Evolutionary conservation across 169 alveolate genomes (phyloP), one percentile per base, ranked within the genome.

Genomic region (Plasmodium sp.): DNA sequence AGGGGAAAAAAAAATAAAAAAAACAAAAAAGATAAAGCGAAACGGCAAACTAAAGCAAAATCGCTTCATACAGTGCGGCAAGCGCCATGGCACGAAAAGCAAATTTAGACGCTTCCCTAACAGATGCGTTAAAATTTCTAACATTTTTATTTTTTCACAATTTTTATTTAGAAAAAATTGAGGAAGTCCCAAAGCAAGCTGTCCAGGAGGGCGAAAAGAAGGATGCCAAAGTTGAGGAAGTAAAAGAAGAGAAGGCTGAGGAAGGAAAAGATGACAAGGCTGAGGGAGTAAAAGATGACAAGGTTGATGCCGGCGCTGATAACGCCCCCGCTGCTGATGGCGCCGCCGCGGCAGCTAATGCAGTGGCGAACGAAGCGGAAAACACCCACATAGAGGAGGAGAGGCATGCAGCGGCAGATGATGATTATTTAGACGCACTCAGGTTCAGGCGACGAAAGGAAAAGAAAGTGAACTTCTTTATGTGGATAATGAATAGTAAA

Each of bases 401-500:
- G 14, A 41, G 41, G 39, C 62, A 58, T 58, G 72, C 27, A 33
- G 34, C 34, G 6, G 73, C 36, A 22, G 75, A 43, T 7, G 67
- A 84, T n/a, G 74, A 27, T 34, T 18, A 83, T 83, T 54, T 56
- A 75, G 86, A 79, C 27, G 93, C 56, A 74, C 58, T 27, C 9
- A 39, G 27, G 51, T 56, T 33, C 16, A 51, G 93, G 74, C 27
- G 74, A 18, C 45, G 82, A 51, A 77, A 18, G 48, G 45, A 74
- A 56, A 77, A 86, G 71, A 86, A 77, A 43, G 41, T 56, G 33
- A 86, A 39, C 43, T 75, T 86, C 33, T 86, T 86, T 36, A 86
- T 86, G 93, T 86, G 93, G 93, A 75, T 86, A 75, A 86, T 86
- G 56, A 86, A 86, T 77, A 75, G 93, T 86, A 86, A 86, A 54